Conservation (phyloP, 2,329 filamentous ascomycete genomes). For the Exophiala lecanii-corni region DNA sequence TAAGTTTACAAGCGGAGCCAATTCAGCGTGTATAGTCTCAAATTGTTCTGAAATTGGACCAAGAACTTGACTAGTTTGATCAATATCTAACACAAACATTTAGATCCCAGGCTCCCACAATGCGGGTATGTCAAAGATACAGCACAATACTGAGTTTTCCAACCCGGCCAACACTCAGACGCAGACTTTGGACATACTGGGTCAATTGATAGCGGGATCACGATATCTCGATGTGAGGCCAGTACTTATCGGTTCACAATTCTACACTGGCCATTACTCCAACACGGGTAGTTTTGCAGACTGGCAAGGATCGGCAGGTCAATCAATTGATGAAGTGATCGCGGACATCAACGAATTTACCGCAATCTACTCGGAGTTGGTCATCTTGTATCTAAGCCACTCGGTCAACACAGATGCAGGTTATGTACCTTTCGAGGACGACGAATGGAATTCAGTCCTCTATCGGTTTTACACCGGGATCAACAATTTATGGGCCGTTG, state of each 20-base stretch:
- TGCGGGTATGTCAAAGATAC: slow-evolving; percentile 43
- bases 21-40: too few relatives aligned
- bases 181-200: slow-evolving; percentile 42
- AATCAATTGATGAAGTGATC: slow-evolving; percentile 42
- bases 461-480: slow-evolving; percentile 36
- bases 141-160: slow-evolving; percentile 5
- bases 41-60: too few relatives aligned
- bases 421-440: slow-evolving; percentile 36
- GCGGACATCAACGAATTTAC: slow-evolving; percentile 42
- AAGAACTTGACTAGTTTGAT: too few relatives aligned
- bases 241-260: slow-evolving; percentile 36
- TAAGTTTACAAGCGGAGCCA: not conserved
- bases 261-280: slow-evolving; percentile 40
- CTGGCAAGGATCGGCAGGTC: slow-evolving; percentile 46
- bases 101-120: slow-evolving; percentile 47
- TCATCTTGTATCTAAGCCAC: slow-evolving; percentile 47
- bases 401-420: slow-evolving; percentile 39
- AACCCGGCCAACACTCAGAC: slow-evolving; percentile 18
- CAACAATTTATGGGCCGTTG: slow-evolving; percentile 36
- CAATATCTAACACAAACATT: too few relatives aligned
- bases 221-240: slow-evolving; percentile 48
- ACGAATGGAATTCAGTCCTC: slow-evolving; percentile 42
- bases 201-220: slow-evolving; percentile 44
- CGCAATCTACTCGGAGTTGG: slow-evolving; percentile 40
- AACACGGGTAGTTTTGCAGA: slow-evolving; percentile 23